phyloP scores from a whole-genome alignment of 345 rosid genomes.

The Lepidium aucheri region DNA sequence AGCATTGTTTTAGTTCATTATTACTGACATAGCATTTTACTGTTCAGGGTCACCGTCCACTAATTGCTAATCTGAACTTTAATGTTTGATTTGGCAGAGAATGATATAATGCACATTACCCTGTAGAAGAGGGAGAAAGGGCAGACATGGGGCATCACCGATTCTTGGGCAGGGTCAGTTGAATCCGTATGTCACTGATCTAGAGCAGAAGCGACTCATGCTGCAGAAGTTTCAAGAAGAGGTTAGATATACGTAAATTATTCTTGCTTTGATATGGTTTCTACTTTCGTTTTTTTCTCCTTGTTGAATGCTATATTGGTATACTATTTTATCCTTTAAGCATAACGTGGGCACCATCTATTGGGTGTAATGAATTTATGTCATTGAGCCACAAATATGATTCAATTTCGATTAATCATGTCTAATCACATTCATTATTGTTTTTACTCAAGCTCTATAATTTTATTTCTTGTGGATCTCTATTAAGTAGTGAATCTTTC shows the following conservation, averaged over 20 bases:
- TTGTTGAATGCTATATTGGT: neutral
- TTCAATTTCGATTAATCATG: neutral
- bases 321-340: neutral
- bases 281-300: neutral
- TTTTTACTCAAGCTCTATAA: neutral
- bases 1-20: neutral
- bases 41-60: neutral
- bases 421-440: neutral
- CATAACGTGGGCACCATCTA: neutral
- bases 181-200: conserved; percentile 58
- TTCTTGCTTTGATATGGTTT: neutral
- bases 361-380: neutral
- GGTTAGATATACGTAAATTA: conserved; percentile 33
- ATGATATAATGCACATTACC: conserved; percentile 73
- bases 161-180: conserved; percentile 72
- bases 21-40: neutral
- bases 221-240: conserved; percentile 95
- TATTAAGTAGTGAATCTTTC: neutral
- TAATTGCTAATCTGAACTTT: neutral
- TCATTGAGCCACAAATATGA: neutral
- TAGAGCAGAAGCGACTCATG: conserved; percentile 90
- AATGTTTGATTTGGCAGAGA: conserved; percentile 42
- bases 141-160: conserved; percentile 87
- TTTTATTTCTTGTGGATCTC: neutral
- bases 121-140: conserved; percentile 90